Evolutionary conservation across 805 yeast genomes (phyloP).

Genomic region (Saccharomycopsis amapae): DNA sequence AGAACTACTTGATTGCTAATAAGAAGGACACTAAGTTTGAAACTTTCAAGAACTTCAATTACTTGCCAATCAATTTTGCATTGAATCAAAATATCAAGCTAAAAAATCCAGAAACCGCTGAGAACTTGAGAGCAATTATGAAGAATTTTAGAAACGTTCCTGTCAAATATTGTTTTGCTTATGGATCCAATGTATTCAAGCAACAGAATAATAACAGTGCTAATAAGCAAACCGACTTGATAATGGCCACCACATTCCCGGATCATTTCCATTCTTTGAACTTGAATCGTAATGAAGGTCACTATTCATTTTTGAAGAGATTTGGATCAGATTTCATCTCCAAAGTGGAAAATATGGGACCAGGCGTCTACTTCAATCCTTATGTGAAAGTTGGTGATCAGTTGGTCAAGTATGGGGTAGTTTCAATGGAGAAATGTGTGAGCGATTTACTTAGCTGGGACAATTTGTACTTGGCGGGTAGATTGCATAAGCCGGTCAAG

Average conservation of each 20-base stretch:
- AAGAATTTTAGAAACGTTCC: constrained; percentile 54
- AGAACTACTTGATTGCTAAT: constrained; percentile 7
- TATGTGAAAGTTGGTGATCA: constrained; percentile 56
- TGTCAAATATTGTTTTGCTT: constrained; percentile 77
- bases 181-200: constrained; percentile 88
- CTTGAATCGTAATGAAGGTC: constrained; percentile 56
- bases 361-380: constrained; percentile 93
- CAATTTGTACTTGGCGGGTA: constrained; percentile 80
- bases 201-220: constrained; percentile 46
- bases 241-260: constrained; percentile 72
- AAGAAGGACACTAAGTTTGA: constrained; percentile 6
- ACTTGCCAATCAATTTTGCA: constrained; percentile 20
- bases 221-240: constrained; percentile 73
- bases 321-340: constrained; percentile 56
- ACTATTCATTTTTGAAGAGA: constrained; percentile 62
- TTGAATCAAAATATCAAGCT: constrained; percentile 19
- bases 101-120: constrained; percentile 1
- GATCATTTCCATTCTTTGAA: constrained; percentile 72
- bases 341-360: constrained; percentile 61
- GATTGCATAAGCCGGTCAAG: constrained; percentile 90
- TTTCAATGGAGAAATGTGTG: constrained; percentile 51
- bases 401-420: constrained; percentile 80
- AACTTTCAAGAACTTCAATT: constrained; percentile 17
- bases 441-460: constrained; percentile 80
- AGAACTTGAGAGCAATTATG: constrained; percentile 6